phyloP scores from a whole-genome alignment of 129 eudicot genomes.

The Daucus carota region DH1_v3.0 NC_030387.2:31230001-31230500 shows the following conservation, averaged over 20 bases:
- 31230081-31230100: not conserved
- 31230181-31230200: not conserved
- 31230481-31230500: not conserved
- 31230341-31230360: not conserved
- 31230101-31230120: not conserved
- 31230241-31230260: constrained; percentile 21
- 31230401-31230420: not conserved
- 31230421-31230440: not conserved
- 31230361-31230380: no score
- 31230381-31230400: not conserved
- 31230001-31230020: no score
- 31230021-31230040: no score
- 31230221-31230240: not conserved
- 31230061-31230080: not conserved
- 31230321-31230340: not conserved
- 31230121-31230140: not conserved
- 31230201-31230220: not conserved
- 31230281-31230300: not conserved
- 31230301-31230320: not conserved
- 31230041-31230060: no score
- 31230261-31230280: constrained; percentile 1
- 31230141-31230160: not conserved
- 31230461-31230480: not conserved
- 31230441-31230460: not conserved
- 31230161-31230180: not conserved